Percentiles rank a stretch among this genome's conserved stretches.
These are phyloP conservation scores for Filobasidium floriforme DNA, from an alignment of 768 basidiomycete genomes.

Conservation along the genomic window DNA sequence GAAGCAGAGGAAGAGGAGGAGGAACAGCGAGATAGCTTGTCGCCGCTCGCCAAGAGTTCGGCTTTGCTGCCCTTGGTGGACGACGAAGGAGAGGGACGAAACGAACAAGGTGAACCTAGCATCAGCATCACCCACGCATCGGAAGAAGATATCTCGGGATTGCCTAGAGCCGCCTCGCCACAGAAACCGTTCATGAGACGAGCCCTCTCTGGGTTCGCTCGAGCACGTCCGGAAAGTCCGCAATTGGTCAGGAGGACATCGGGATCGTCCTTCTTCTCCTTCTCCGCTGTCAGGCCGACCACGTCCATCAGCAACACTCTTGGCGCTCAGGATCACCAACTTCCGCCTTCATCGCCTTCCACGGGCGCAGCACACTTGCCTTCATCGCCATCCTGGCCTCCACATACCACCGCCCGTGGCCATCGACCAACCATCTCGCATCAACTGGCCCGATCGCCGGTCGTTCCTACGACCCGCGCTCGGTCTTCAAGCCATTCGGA, in stretches of 20 bases:
- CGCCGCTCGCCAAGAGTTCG: background rate
- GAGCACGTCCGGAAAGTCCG: background rate
- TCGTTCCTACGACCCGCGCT: conserved; percentile 21
- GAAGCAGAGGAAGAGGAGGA: conserved; percentile 1
- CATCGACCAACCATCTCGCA: conserved; percentile 15
- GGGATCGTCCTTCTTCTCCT: background rate
- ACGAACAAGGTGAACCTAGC: background rate
- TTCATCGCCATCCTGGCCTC: background rate
- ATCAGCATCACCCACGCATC: background rate
- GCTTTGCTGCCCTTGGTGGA: background rate
- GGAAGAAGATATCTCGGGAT: background rate
- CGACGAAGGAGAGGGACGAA: background rate
- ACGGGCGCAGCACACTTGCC: background rate
- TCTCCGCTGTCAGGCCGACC: conserved; percentile 2
- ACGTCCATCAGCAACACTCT: too few species aligned
- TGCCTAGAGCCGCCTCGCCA: background rate
- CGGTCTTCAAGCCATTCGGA: conserved; percentile 38
- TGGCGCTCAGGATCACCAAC: too few species aligned
- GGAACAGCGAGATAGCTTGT: background rate
- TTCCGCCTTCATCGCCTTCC: background rate
- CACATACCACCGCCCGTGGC: background rate
- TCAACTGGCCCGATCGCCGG: conserved; percentile 16
- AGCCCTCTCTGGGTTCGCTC: conserved; percentile 10
- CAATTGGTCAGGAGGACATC: background rate
- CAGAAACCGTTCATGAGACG: conserved; percentile 8